Evolutionary conservation across 2,329 filamentous ascomycete genomes (phyloP), one percentile per base, ranked within the genome.

Genomic region (Coniochaeta prunicola): DNA sequence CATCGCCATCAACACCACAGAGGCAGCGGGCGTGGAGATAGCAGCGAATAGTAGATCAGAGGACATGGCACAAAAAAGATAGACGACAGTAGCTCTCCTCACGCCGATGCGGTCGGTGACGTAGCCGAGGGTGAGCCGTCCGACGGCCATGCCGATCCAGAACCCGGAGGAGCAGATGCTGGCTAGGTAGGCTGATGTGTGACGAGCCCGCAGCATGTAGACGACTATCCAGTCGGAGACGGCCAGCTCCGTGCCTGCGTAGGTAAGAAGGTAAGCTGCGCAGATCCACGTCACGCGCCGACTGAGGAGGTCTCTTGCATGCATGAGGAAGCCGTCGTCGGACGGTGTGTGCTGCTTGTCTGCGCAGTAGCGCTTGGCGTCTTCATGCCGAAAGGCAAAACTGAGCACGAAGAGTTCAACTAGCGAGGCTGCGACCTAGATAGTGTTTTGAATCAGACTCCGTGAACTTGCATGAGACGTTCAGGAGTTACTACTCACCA

Each of bases 171-270:
- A 76, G 10, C 74, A 72, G 0, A 77, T 64, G 9, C 72, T 73
- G 5, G 76, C 71, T 0, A 73, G 61, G 13, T 73, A 72, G 0
- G 69, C 65, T 4, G 73, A 68, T 0, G 71, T 67, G 42, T 73
- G 66, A 4, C 75, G 75, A 15, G 70, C 67, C 2, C 76, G 71
- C 4, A 67, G 65, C 74, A 78, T 78, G 66, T 75, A n/a, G 0
- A 74, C 72, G 1, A 77, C 71, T 10, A 79, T 69, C 77, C 77
- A 79, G 33, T 75, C 75, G 2, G 74, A 77, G 0, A 78, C 74
- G 0, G 73, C 72, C 21, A 71, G 71, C 60, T 79, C 77, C 17
- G 73, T 76, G 17, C 76, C 76, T 4, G 78, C 72, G 59, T 77
- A 77, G 4, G 72, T 68, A 10, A 79, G 71, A 59, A 76, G 76